A percentile compares a stretch with the other conserved stretches of the same genome.
Conservation (phyloP, 2,329 filamentous ascomycete species). For the Colletotrichum limetticola region DNA sequence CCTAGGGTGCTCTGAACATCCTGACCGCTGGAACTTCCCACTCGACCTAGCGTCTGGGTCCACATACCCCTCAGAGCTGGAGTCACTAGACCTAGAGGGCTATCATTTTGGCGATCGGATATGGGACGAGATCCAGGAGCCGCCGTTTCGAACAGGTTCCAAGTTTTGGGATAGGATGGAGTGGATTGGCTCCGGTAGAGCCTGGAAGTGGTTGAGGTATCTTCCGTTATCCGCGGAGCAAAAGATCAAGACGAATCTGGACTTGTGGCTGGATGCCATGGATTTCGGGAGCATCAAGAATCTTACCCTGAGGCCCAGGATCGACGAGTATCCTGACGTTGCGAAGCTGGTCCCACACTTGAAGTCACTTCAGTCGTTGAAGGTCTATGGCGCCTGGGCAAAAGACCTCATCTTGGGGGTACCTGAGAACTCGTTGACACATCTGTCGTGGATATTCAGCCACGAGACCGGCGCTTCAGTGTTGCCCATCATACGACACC, state of each 20-base stretch:
- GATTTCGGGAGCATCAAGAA: slow-evolving; percentile 14
- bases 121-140: background rate
- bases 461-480: background rate
- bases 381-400: slow-evolving; percentile 3
- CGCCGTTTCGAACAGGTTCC: background rate
- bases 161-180: background rate
- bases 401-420: background rate
- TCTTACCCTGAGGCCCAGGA: background rate
- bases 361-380: background rate
- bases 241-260: slow-evolving; percentile 21
- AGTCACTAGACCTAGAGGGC: slow-evolving; percentile 19
- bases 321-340: background rate
- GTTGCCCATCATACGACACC: background rate
- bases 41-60: background rate
- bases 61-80: background rate
- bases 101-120: slow-evolving; percentile 15
- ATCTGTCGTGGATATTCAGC: slow-evolving; percentile 12
- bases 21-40: slow-evolving; percentile 15
- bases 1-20: slow-evolving; percentile 2
- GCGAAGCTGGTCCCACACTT: background rate
- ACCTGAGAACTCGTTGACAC: background rate
- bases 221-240: background rate
- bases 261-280: slow-evolving; percentile 25
- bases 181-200: slow-evolving; percentile 3
- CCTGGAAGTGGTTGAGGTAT: slow-evolving; percentile 1